A percentile compares a stretch with the other conserved stretches of the same genome.
Evolutionary conservation across 495 filamentous ascomycete genomes (phyloP).

Genomic region (Tuber umbilicatum): DNA sequence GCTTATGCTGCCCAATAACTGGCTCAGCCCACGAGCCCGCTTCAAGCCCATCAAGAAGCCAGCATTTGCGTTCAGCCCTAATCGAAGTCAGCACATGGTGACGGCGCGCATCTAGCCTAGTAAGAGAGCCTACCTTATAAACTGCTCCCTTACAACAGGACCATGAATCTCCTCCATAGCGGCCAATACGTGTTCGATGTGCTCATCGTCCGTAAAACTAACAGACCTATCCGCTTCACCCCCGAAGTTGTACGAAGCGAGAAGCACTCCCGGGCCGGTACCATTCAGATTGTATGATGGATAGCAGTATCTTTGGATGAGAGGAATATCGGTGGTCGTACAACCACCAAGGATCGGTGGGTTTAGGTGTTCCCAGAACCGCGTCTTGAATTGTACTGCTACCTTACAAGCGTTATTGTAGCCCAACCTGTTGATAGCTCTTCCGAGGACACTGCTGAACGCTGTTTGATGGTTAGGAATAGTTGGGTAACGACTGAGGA

Average conservation of each 20-base stretch:
- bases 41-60: conserved; percentile 52
- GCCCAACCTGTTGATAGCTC: conserved; percentile 56
- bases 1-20: conserved; percentile 54
- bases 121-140: conserved; percentile 47
- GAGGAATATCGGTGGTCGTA: conserved; percentile 53
- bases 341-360: conserved; percentile 61
- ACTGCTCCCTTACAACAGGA: conserved; percentile 51
- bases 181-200: conserved; percentile 52
- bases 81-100: not conserved
- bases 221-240: conserved; percentile 48
- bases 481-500: not conserved
- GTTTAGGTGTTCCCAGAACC: conserved; percentile 62
- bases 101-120: not conserved
- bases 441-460: conserved; percentile 50
- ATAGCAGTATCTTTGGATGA: conserved; percentile 55
- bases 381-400: conserved; percentile 55
- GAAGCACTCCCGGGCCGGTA: conserved; percentile 56
- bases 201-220: conserved; percentile 49
- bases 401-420: conserved; percentile 57
- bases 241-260: conserved; percentile 52
- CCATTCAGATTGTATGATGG: conserved; percentile 59
- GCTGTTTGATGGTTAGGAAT: conserved; percentile 6
- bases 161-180: conserved; percentile 60
- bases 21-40: conserved; percentile 55
- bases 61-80: conserved; percentile 48